These are phyloP conservation scores for Tubosaeta brunneosetosa DNA, from an alignment of 768 basidiomycete genomes.

Conservation along the genomic window DNA sequence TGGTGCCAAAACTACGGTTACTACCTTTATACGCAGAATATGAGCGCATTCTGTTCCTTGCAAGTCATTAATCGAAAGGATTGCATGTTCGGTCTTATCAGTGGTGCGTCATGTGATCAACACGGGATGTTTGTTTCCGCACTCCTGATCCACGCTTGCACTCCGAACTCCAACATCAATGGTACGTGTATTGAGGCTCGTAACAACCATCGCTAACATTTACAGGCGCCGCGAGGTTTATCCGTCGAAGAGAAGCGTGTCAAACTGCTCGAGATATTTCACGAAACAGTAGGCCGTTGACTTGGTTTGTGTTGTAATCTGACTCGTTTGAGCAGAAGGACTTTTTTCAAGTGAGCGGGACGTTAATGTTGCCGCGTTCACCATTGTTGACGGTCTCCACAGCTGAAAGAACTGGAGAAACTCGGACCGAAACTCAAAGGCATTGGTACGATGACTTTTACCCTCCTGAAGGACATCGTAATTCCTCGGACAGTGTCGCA, in stretches of 20 bases:
- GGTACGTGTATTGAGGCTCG: slow-evolving; percentile 10
- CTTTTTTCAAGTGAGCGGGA: slow-evolving; percentile 58
- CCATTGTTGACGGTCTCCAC: neutral
- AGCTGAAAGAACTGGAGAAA: slow-evolving; percentile 93
- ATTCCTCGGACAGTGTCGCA: slow-evolving; percentile 60
- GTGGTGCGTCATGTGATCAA: slow-evolving; percentile 25
- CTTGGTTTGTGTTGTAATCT: neutral
- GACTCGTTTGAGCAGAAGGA: slow-evolving; percentile 53
- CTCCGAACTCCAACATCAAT: slow-evolving; percentile 8
- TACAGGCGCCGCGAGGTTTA: slow-evolving; percentile 74
- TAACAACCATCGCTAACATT: neutral
- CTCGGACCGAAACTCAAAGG: slow-evolving; percentile 85
- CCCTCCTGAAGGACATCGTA: neutral
- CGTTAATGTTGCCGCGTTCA: neutral
- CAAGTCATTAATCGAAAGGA: neutral
- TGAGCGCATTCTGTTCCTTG: slow-evolving; percentile 12
- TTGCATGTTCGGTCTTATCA: neutral
- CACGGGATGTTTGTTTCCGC: neutral
- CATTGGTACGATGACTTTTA: slow-evolving; percentile 52
- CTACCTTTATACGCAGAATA: slow-evolving; percentile 24
- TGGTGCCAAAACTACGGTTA: slow-evolving; percentile 13
- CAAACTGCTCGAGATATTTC: slow-evolving; percentile 88
- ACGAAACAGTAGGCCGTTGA: slow-evolving; percentile 61
- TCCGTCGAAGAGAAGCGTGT: slow-evolving; percentile 88
- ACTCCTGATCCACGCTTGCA: neutral